Conservation (phyloP, 148 eudicot genomes). For the Arbutus unedo region DNA sequence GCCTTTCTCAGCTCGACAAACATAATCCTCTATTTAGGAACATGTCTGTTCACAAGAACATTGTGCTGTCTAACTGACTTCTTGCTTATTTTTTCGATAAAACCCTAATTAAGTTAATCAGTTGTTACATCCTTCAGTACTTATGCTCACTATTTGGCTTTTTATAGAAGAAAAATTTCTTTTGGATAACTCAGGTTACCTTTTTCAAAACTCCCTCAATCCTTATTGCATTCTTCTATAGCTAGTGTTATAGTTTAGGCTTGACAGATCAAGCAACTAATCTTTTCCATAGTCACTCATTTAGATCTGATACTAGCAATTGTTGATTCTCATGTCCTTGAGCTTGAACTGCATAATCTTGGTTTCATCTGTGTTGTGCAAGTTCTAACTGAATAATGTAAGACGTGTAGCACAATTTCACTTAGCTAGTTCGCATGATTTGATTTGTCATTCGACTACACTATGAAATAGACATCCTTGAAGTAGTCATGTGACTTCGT, state of each 20-base stretch:
- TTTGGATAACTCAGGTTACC: not conserved
- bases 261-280: not conserved
- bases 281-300: not conserved
- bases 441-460: not conserved
- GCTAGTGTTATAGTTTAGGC: not conserved
- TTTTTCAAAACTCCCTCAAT: not conserved
- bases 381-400: not conserved
- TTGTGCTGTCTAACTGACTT: too few species aligned
- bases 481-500: not conserved
- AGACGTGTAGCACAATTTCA: not conserved
- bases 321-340: not conserved
- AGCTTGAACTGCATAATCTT: not conserved
- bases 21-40: not conserved
- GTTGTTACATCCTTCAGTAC: too few species aligned
- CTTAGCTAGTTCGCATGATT: not conserved
- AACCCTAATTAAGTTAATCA: too few species aligned
- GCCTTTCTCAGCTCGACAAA: too few species aligned
- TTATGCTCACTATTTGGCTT: not conserved
- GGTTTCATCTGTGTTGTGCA: not conserved
- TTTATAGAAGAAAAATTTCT: not conserved
- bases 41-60: too few species aligned
- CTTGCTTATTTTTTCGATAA: too few species aligned
- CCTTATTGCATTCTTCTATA: not conserved
- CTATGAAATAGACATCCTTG: too few species aligned
- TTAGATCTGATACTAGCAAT: not conserved